Base-by-base conservation (phyloP, 805 yeast genomes). In the Suhomyces sp. region DNA sequence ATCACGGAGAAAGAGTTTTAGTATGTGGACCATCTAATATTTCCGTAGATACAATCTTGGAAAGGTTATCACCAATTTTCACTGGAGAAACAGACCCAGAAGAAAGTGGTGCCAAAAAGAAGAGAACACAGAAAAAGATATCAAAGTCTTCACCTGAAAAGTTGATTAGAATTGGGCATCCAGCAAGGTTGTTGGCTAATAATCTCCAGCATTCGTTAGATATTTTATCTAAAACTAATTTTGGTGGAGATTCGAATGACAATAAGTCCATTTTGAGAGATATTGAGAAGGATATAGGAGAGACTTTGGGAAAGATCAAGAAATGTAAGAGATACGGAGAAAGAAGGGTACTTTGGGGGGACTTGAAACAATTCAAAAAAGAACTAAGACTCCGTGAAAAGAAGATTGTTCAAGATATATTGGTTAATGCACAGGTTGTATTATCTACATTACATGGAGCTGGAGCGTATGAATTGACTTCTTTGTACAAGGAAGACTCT, bases 21-120 rank as follows among this genome's bases (percentile, higher is more conserved):
- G 90, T 91, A 0, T 90, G 97, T 63, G 97, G 96, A 0, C 95
- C 98, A 0, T 88, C 97, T 0, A 91, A 91, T 54, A 81, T 88
- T 11, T 79, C 96, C 1, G 95, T 90, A 1, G 98, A 91, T 56
- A 91, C 95, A 0, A 83, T 91, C 11, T 59, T 90, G 31, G 97
- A 91, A 56, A 66, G 97, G 39, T 57, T 91, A 15, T 56, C 70
- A 7, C 57, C 60, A 2, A 45, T 40, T 4, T 63, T 65, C 34
- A 41, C 34, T n/a, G 40, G 35, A 12, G 44, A 37, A 8, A 6
- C 15, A 3, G 36, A 14, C 22, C 18, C 14, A 2, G 40, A 43
- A 11, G 33, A 27, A 4, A 25, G 19, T 16, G 25, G 33, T 10
- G 25, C 22, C 6, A 27, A 35, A 11, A 33, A 33, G 14, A 45